Base-by-base conservation (phyloP, 163 green algal species). In the Scenedesmus sp. region DNA sequence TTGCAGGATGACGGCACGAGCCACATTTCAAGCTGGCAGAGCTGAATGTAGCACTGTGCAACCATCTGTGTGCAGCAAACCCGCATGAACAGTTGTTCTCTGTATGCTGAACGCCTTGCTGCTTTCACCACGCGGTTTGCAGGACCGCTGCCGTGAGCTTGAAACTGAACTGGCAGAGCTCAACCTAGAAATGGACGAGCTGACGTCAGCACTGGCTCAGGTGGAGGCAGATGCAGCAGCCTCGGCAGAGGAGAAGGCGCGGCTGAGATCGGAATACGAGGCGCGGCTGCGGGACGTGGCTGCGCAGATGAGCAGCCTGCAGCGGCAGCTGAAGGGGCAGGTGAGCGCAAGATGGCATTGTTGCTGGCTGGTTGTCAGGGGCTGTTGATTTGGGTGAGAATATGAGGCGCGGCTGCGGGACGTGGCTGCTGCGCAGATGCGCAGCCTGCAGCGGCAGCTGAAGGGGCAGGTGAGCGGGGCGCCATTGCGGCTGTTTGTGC, bases 91-190 rank as follows among this genome's bases (percentile, higher is more conserved):
- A 5, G 76, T 59, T 57, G 26, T 7, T 77, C 10, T 12, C 62
- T 12, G 13, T 15, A 70, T 70, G 10, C 62, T 20, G 62, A 70
- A 15, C 62, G 13, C 13, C 62, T 70, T 70, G 10, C 13, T 20
- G 10, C 62, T 70, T 12, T 52, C 20, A 13, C 74, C 12, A 20
- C 52, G 34, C 20, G 62, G 46, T 34, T 85, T 57, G 56, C 70
- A 95, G 93, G 93, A 93, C 67, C 93, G 93, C 0, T 87, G 90
- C 1, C 62, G 81, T 26, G 90, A 93, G 74, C 90, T 95, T 62
- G 93, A 95, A 60, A 20, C 84, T 0, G 89, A 94, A 76, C 92
- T 95, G 4, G 88, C 87, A 2, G 59, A 76, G 60, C 87, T 87
- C 6, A 89, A 92, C 86, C 70, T 86, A 10, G 90, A 92, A 23